phyloP scores from a whole-genome alignment of 441 rosid genomes.

The Gossypium aridum region DNA sequence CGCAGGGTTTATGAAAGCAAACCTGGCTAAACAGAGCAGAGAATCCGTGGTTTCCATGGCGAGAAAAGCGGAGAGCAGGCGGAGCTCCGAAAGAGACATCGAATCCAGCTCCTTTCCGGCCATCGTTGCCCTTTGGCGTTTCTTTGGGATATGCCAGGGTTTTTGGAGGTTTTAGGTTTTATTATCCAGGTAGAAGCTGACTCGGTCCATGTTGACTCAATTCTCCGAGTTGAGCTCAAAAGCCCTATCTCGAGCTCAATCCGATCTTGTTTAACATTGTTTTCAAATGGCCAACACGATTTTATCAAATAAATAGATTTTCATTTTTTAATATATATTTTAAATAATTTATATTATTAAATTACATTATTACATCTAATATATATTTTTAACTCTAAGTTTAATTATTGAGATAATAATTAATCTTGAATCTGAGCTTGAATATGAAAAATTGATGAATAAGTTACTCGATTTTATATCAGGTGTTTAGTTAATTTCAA shows the following conservation, averaged over 20 bases:
- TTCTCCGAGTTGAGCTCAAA: no score
- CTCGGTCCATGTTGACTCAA: background rate
- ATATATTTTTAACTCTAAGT: no score
- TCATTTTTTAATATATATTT: no score
- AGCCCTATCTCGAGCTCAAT: background rate
- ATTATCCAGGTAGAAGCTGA: background rate
- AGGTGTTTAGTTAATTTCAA: no score
- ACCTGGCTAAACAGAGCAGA: conserved; percentile 57
- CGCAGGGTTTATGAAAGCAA: background rate
- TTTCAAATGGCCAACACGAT: background rate
- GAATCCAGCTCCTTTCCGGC: conserved; percentile 30
- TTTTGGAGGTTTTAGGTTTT: background rate
- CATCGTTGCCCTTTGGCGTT: conserved; percentile 10
- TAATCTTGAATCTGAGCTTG: no score
- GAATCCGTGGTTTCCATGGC: conserved; percentile 62
- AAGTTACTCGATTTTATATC: no score
- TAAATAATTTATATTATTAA: no score
- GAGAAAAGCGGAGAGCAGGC: conserved; percentile 59
- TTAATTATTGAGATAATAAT: no score
- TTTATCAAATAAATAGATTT: no score
- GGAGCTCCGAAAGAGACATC: conserved; percentile 33
- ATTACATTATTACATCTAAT: no score
- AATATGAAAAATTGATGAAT: no score
- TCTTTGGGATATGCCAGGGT: background rate
- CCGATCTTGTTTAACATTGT: background rate